Evolutionary conservation across 495 filamentous ascomycete genomes (phyloP).

Genomic region (Aspergillus nidulans): DNA sequence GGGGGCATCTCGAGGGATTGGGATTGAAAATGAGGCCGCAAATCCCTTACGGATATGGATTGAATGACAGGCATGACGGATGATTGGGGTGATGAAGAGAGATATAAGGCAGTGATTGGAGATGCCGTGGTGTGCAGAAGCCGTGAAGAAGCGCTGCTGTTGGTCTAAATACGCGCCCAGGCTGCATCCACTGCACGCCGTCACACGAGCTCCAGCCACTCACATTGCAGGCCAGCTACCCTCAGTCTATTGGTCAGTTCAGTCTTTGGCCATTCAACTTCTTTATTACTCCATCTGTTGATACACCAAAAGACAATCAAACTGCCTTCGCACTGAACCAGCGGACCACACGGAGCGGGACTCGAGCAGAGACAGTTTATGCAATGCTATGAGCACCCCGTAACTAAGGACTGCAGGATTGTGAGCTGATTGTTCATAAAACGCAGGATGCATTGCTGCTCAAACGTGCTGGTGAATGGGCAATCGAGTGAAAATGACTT

Average conservation of each 20-base stretch:
- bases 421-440: too few relatives aligned
- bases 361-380: too few relatives aligned
- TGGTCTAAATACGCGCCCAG: conserved; percentile 36
- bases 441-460: too few relatives aligned
- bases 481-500: neutral
- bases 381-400: too few relatives aligned
- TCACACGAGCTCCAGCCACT: conserved; percentile 13
- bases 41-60: conserved; percentile 22
- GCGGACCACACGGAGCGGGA: too few relatives aligned
- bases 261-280: too few relatives aligned
- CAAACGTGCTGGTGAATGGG: too few relatives aligned
- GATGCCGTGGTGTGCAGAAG: conserved; percentile 31
- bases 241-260: too few relatives aligned
- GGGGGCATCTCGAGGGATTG: conserved; percentile 15
- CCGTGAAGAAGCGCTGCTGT: conserved; percentile 19
- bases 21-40: conserved; percentile 21
- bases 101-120: conserved; percentile 22
- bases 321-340: too few relatives aligned
- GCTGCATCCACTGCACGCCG: conserved; percentile 13
- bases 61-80: conserved; percentile 13
- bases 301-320: too few relatives aligned
- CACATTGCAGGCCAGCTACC: neutral
- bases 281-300: too few relatives aligned
- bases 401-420: too few relatives aligned
- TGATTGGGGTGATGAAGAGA: conserved; percentile 21